Base-by-base conservation (phyloP, 495 filamentous ascomycete species). In the Xylaria acuta region DNA sequence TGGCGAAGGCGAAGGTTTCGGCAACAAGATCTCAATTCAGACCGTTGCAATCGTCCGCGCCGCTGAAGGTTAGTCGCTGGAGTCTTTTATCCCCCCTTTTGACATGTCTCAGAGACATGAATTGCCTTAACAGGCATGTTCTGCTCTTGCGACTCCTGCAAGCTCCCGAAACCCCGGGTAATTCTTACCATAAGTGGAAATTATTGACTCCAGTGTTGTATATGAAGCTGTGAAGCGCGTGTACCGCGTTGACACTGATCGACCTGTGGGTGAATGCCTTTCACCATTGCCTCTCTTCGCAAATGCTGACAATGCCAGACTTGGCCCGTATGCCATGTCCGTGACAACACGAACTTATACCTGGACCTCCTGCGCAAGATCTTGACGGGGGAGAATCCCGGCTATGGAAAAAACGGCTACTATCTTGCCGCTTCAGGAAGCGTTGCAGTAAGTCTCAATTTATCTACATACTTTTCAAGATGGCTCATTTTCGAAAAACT, bases 321-420 rank as follows among this genome's bases (percentile, higher is more conserved):
- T 7, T 87, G 85, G 85, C 85, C 86, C 0, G 84, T 88, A 5
- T 83, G 80, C 66, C 84, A 87, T 69, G 70, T 88, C 36, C 14
- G 45, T 0, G 86, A 88, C 65, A 87, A 80, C 30, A 78, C 81
- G 0, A 75, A 58, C 0, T 75, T 87, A 2, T 87, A 87, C 64
- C 60, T 86, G 16, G 74, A 82, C 18, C 79, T 87, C 5, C 65
- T 86, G 30, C 79, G 79, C 3, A 77, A 72, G 22, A 86, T 87
- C n/a, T 75, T 88, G 22, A 54, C 64, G 2, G 82, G 78, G 0
- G 68, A 75, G 18, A 75, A 85, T 8, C 78, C 79, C 1, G 78
- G 77, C 1, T 59, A 83, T 40, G 84, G 84, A 0, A 82, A 81
- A 73, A 78, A 80, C 16, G 86, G 86, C 0, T 88, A 84, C 69